Evolutionary conservation across 148 eudicot species (phyloP), one percentile per base, ranked within the genome.

Genomic region (Cornus controversa): DNA sequence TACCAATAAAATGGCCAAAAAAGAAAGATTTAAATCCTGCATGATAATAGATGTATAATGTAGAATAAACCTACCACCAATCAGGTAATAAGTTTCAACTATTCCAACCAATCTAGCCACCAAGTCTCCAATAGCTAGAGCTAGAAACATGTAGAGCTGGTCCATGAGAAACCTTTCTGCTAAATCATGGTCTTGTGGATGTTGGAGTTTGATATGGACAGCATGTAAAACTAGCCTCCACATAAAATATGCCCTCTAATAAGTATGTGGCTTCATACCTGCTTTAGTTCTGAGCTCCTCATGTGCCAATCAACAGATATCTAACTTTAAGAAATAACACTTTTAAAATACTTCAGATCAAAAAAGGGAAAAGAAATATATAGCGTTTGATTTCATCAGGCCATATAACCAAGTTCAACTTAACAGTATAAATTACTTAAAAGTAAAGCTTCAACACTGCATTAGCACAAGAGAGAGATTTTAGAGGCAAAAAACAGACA

Each of bases 61-160:
- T 62, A 68, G 27, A 54, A 40, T 63, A 54, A 69, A 54, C 80
- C 67, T 70, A 58, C 74, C 29, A 53, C 36, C 67, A 69, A 42
- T 58, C 6, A 18, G 29, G 50, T 36, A 31, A 25, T 67, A 45
- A 42, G 70, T 70, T 70, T 0, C 25, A 20, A 27, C 34, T 37
- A 29, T 40, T 65, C 31, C 20, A 8, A 64, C 77, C 25, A 40
- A 42, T 37, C 57, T 4, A 25, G 77, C 70, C 34, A 25, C 37
- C 50, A 78, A 31, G 6, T 71, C 69, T 62, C 57, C 40, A 64
- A 29, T 25, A 75, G 10, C 77, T 40, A 75, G 68, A 60, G 8
- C 18, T 16, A 34, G 4, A 66, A 24, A 3, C 5, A n/a, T 22
- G 66, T 45, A 20, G 47, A 15, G 24, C 45, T 14, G 15, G 60